phyloP scores from a whole-genome alignment of 331 rosid genomes.

The Phaseolus coccineus region DNA sequence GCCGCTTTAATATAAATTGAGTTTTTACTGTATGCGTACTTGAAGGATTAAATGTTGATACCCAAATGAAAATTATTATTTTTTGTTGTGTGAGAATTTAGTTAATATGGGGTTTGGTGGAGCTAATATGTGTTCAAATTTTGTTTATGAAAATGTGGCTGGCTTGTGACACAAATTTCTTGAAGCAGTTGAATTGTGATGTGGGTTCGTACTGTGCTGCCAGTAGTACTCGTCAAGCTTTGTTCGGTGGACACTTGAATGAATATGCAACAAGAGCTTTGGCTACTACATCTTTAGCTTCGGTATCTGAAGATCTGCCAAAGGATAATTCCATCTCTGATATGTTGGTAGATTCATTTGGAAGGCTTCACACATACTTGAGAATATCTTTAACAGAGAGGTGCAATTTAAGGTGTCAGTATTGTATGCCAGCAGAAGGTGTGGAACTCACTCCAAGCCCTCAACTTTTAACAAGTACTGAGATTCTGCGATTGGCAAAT shows the following conservation, averaged over 20 bases:
- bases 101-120: conserved; percentile 12
- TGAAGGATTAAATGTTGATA: conserved; percentile 24
- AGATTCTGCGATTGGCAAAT: conserved; percentile 72
- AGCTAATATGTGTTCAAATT: conserved; percentile 16
- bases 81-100: conserved; percentile 18
- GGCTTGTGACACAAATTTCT: background rate
- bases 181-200: conserved; percentile 58
- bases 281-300: conserved; percentile 62
- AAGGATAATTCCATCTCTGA: conserved; percentile 68
- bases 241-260: conserved; percentile 39
- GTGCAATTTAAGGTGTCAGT: conserved; percentile 91
- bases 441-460: conserved; percentile 79
- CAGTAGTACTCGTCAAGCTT: conserved; percentile 41
- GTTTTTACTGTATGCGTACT: background rate
- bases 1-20: background rate
- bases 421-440: conserved; percentile 97
- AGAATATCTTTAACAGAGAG: conserved; percentile 95
- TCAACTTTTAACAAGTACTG: conserved; percentile 63
- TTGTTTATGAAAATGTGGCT: background rate
- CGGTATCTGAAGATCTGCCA: conserved; percentile 54
- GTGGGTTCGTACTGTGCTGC: conserved; percentile 42
- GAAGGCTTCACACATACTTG: conserved; percentile 89
- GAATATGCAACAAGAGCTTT: conserved; percentile 50
- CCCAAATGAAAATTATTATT: conserved; percentile 4
- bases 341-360: conserved; percentile 92